These are phyloP conservation scores for Cercospora canescens DNA, from an alignment of 2,329 filamentous ascomycete genomes.

Conservation along the genomic window DNA sequence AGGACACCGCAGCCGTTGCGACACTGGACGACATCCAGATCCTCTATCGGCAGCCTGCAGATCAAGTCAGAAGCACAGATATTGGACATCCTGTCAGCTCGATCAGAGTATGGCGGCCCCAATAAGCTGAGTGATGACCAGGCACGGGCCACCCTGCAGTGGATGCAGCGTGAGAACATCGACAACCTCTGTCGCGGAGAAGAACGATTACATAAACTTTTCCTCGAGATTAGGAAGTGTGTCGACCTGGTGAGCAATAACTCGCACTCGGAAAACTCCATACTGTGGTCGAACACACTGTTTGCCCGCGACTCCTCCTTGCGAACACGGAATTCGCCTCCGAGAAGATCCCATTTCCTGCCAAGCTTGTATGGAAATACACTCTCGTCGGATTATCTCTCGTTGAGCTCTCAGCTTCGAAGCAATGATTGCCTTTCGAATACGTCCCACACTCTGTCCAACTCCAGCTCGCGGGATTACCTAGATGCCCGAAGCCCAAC, in stretches of 20 bases:
- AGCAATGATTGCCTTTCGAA: slow-evolving; percentile 30
- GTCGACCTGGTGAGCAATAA: slow-evolving; percentile 81
- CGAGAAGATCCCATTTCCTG: slow-evolving; percentile 11
- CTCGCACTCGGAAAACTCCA: slow-evolving; percentile 71
- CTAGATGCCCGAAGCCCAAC: slow-evolving; percentile 69
- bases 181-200: slow-evolving; percentile 95
- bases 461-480: slow-evolving; percentile 57
- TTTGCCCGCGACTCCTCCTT: slow-evolving; percentile 64
- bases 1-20: slow-evolving; percentile 41
- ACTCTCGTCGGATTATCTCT: slow-evolving; percentile 20
- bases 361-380: slow-evolving; percentile 15
- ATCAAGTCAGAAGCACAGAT: slow-evolving; percentile 82
- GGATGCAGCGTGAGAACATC: slow-evolving; percentile 78
- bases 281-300: slow-evolving; percentile 89
- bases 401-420: slow-evolving; percentile 23
- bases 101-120: slow-evolving; percentile 80
- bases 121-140: slow-evolving; percentile 98
- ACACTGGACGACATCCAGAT: slow-evolving; percentile 45
- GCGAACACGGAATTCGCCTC: slow-evolving; percentile 7
- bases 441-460: slow-evolving; percentile 32
- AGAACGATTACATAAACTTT: slow-evolving; percentile 91
- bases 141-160: slow-evolving; percentile 77
- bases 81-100: slow-evolving; percentile 81
- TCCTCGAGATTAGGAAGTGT: slow-evolving; percentile 83
- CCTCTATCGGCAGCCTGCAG: slow-evolving; percentile 60